These are phyloP conservation scores for Pichia eremophila DNA, from an alignment of 805 yeast genomes.

Conservation along the genomic window DNA sequence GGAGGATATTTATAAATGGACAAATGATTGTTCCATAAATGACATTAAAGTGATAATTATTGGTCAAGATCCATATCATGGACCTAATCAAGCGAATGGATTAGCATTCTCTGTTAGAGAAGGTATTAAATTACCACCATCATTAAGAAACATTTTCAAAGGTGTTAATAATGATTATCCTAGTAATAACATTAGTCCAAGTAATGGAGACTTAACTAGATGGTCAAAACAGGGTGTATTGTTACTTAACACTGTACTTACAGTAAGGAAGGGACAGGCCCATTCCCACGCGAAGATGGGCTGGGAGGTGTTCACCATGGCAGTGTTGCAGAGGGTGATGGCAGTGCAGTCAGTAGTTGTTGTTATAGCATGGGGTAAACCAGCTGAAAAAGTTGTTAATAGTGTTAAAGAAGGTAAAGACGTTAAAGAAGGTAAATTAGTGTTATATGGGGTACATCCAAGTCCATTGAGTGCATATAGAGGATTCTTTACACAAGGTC, in stretches of 20 bases:
- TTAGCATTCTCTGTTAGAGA: constrained; percentile 90
- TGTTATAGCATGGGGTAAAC: constrained; percentile 53
- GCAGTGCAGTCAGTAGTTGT: constrained; percentile 41
- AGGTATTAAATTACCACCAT: constrained; percentile 74
- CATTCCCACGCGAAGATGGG: constrained; percentile 86
- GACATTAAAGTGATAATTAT: constrained; percentile 68
- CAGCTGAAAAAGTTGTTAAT: constrained; percentile 32
- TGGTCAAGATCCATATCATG: constrained; percentile 97
- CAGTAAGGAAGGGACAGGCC: constrained; percentile 89
- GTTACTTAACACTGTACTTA: constrained; percentile 76
- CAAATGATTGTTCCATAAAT: constrained; percentile 69
- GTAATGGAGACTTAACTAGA: constrained; percentile 56
- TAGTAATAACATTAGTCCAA: constrained; percentile 26
- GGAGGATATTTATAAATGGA: constrained; percentile 82
- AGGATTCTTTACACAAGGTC: constrained; percentile 49
- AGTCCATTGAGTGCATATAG: constrained; percentile 87
- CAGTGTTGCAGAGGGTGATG: constrained; percentile 37
- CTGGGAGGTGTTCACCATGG: constrained; percentile 85
- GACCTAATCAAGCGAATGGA: constrained; percentile 90
- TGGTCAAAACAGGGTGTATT: constrained; percentile 91
- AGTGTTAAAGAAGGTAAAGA: constrained; percentile 14
- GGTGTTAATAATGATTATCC: constrained; percentile 61
- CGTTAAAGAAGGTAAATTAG: constrained; percentile 26
- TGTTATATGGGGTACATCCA: constrained; percentile 80
- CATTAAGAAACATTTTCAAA: constrained; percentile 79